Base-by-base conservation (phyloP, 805 yeast species). In the Ogataea sp. region DNA sequence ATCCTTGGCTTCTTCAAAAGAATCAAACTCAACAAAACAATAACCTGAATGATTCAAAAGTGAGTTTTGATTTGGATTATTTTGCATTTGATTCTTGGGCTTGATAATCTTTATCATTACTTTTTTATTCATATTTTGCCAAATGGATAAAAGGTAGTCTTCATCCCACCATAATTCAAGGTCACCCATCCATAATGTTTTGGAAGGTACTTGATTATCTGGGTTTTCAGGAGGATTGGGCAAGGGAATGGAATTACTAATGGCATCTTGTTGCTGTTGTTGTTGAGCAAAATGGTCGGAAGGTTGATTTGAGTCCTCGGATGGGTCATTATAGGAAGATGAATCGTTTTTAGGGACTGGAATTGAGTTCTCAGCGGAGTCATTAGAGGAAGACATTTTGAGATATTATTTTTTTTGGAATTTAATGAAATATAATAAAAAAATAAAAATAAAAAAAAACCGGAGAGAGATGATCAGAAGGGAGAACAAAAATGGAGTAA, bases 131-230 rank as follows among this genome's bases (percentile, higher is more conserved):
- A 78, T 50, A 20, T 71, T 61, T 24, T 66, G 65, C 87, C 88
- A 82, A 57, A 85, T 65, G 34, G 75, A 63, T 37, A 68, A 65
- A 14, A 75, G 64, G 20, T 76, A 75, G 3, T 62, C 65, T 54
- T 83, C 93, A 53, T 80, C 86, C 51, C 82, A 74, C 75, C 82
- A 75, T 1, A 90, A 86, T 53, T 83, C 90, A 47, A 83, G 64
- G 58, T 83, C 93, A 10, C 94, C 94, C 94, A 83, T 83, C 94
- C 94, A 83, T 25, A 83, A 62, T 1, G 94, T 83, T 43, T 82
- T 69, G 20, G 94, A 87, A 13, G 71, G 67, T 7, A 58, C 64
- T 2, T 71, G 64, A 34, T 71, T 69, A 3, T 75, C 66, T 2
- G 73, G 70, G 32, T 69, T 67, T 32, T 64, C 61, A 4, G 81